A percentile compares a stretch with the other conserved stretches of the same genome.
phyloP scores from a whole-genome alignment of 768 basidiomycete species.

The Scleroderma citrinum region DNA sequence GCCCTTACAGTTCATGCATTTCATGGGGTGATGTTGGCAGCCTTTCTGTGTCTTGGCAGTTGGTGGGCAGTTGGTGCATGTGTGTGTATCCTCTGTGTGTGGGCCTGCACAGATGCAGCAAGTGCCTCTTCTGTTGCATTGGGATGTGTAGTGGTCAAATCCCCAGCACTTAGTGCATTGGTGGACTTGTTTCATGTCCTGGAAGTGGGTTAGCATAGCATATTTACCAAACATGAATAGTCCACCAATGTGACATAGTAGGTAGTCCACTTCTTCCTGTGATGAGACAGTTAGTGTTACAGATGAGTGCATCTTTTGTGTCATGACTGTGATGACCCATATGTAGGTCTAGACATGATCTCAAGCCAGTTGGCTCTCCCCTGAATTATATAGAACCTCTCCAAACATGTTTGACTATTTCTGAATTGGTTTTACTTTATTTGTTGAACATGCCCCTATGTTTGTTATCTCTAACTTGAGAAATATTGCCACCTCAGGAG shows the following conservation, averaged over 20 bases:
- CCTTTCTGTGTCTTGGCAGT: neutral
- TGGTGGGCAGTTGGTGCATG: neutral
- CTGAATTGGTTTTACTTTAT: too few relatives aligned
- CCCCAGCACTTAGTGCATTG: neutral
- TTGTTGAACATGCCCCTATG: too few relatives aligned
- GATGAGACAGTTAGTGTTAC: neutral
- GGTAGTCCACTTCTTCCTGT: neutral
- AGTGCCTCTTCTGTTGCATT: neutral
- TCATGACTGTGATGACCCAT: too few relatives aligned
- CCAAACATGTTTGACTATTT: too few relatives aligned
- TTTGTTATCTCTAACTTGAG: too few relatives aligned
- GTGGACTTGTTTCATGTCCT: neutral
- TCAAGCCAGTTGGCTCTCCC: too few relatives aligned
- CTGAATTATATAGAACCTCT: too few relatives aligned
- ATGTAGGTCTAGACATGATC: too few relatives aligned
- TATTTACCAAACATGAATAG: neutral
- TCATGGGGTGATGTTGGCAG: neutral
- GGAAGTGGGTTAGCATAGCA: neutral
- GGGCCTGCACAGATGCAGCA: neutral
- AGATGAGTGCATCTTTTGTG: neutral
- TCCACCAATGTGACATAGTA: neutral
- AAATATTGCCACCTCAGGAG: too few relatives aligned
- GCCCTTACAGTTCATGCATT: neutral
- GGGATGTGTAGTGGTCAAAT: neutral
- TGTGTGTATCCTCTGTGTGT: neutral